phyloP scores from a whole-genome alignment of 1,139 yeast genomes.

The Geotrichum phurueaensis region DNA sequence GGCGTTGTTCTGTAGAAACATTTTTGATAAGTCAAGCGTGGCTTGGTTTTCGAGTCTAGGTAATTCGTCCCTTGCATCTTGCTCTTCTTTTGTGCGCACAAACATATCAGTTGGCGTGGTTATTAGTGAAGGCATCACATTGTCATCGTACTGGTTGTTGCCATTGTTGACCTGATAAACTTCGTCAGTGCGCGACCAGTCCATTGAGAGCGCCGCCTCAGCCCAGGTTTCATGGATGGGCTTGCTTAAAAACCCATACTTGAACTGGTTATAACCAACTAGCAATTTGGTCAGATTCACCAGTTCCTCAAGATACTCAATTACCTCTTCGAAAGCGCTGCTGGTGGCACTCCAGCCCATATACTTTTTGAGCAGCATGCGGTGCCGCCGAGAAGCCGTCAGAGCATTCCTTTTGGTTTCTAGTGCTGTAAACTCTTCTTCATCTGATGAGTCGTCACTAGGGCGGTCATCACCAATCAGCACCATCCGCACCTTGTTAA shows the following conservation, averaged over 20 bases:
- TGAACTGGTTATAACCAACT: constrained; percentile 45
- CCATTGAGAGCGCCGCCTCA: constrained; percentile 20
- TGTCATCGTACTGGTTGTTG: background rate
- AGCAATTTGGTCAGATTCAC: constrained; percentile 39
- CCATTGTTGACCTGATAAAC: background rate
- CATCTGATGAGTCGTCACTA: constrained; percentile 6
- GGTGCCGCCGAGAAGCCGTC: constrained; percentile 12
- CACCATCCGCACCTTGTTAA: constrained; percentile 40
- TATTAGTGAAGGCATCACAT: background rate
- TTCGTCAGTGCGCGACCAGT: background rate
- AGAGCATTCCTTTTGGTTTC: constrained; percentile 10
- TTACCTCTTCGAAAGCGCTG: constrained; percentile 45
- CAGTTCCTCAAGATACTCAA: constrained; percentile 46
- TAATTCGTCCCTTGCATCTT: background rate
- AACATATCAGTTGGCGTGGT: background rate
- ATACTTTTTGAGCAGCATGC: constrained; percentile 37
- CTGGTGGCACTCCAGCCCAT: constrained; percentile 49
- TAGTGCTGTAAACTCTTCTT: constrained; percentile 4
- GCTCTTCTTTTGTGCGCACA: background rate
- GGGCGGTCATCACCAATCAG: constrained; percentile 20
- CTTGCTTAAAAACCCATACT: constrained; percentile 46
- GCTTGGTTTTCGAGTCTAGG: background rate
- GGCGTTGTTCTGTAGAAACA: background rate
- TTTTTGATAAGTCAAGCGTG: background rate
- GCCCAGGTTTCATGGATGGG: constrained; percentile 44